These are phyloP conservation scores for Linnemannia exigua DNA, from an alignment of 192 early-diverging fungal genomes.

Conservation along the genomic window DNA sequence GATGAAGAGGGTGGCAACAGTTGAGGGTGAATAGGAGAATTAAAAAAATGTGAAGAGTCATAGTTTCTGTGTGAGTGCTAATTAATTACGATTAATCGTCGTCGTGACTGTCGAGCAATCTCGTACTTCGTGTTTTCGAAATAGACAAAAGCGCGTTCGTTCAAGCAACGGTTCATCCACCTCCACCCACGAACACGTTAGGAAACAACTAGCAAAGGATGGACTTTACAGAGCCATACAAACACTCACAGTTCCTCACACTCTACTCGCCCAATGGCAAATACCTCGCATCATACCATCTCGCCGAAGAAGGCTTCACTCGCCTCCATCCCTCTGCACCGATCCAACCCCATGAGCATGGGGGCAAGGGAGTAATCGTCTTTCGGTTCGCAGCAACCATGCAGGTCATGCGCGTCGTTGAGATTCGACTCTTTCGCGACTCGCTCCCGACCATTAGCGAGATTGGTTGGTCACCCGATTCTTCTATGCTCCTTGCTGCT, in stretches of 20 bases:
- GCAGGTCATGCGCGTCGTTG: constrained; percentile 71
- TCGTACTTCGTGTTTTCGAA: too few species aligned
- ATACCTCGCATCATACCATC: constrained; percentile 75
- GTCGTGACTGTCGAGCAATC: too few species aligned
- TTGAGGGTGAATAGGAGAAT: not conserved
- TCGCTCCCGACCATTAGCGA: constrained; percentile 42
- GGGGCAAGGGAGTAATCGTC: constrained; percentile 72
- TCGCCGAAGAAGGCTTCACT: constrained; percentile 48
- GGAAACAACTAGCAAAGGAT: constrained; percentile 28
- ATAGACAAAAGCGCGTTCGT: not conserved
- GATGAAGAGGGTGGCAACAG: not conserved
- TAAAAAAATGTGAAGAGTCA: not conserved
- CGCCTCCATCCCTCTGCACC: constrained; percentile 47
- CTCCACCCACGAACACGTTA: not conserved
- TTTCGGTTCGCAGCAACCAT: constrained; percentile 78
- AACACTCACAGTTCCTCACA: constrained; percentile 68
- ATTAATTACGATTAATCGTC: too few species aligned
- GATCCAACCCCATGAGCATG: constrained; percentile 45
- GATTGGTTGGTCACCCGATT: constrained; percentile 78
- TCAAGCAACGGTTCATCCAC: not conserved
- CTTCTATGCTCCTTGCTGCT: constrained; percentile 68
- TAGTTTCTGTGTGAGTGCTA: not conserved
- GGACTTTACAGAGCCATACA: constrained; percentile 80
- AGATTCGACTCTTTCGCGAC: constrained; percentile 64
- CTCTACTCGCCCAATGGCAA: constrained; percentile 73